Conservation (phyloP, 345 rosid genomes). For the Eucalyptus curtisii region DNA sequence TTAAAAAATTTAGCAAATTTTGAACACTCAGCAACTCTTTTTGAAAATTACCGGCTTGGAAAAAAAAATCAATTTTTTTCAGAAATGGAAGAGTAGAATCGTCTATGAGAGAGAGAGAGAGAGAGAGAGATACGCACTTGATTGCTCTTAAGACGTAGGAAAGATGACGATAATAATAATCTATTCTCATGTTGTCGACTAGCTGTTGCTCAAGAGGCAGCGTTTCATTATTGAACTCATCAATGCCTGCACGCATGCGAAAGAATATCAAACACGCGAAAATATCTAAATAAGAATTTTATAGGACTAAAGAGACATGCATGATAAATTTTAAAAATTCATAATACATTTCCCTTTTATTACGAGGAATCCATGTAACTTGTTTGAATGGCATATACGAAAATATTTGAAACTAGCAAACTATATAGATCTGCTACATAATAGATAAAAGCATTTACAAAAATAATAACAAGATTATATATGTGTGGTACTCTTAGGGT, state of each 20-base stretch:
- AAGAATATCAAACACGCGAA: not conserved
- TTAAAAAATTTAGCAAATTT: not conserved
- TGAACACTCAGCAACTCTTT: not conserved
- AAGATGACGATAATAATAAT: slow-evolving; percentile 16
- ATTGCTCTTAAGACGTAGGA: slow-evolving; percentile 11
- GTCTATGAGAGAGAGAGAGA: not conserved
- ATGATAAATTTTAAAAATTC: not conserved
- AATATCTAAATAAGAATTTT: not conserved
- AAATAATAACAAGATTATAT: not conserved
- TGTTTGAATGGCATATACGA: not conserved
- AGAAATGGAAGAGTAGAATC: not conserved
- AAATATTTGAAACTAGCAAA: not conserved
- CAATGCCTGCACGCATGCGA: slow-evolving; percentile 4
- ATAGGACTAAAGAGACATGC: not conserved
- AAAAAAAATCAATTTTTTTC: not conserved
- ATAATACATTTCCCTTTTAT: not conserved
- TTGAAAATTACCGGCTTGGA: not conserved
- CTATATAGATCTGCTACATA: not conserved
- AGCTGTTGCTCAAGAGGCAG: slow-evolving; percentile 16
- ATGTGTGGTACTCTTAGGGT: not conserved
- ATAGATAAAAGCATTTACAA: not conserved
- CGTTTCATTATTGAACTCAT: slow-evolving; percentile 12
- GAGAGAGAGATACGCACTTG: not conserved
- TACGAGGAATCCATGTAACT: not conserved
- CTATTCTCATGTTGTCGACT: slow-evolving; percentile 15